Evolutionary conservation across 1,284 basidiomycete genomes (phyloP).

Genomic region (Rhodotorula mucilaginosa): DNA sequence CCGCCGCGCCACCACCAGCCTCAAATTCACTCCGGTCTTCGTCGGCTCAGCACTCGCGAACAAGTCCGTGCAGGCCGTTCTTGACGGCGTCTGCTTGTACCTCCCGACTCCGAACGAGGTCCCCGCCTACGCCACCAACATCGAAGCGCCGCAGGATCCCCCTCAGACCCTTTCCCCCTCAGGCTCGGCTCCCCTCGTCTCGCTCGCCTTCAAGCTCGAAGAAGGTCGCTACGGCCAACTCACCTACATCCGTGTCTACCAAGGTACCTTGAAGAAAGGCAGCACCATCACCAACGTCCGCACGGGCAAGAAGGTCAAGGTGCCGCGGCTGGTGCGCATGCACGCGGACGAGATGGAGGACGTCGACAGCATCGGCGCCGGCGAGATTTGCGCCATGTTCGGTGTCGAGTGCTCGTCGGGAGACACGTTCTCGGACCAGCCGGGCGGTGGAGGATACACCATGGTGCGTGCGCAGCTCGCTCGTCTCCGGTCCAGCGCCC

Average conservation of each 20-base stretch:
- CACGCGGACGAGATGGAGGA: constrained; percentile 99
- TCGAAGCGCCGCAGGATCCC: constrained; percentile 36
- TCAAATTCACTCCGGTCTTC: constrained; percentile 95
- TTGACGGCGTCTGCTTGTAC: constrained; percentile 95
- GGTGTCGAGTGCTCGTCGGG: constrained; percentile 98
- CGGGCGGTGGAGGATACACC: constrained; percentile 73
- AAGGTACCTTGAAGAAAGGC: constrained; percentile 84
- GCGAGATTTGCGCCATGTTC: constrained; percentile 99
- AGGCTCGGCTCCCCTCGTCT: constrained; percentile 81
- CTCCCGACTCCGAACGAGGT: constrained; percentile 85
- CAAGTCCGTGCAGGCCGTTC: constrained; percentile 87
- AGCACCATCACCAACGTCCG: constrained; percentile 86
- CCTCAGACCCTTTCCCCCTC: constrained; percentile 75
- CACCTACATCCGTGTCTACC: constrained; percentile 99
- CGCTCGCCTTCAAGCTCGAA: constrained; percentile 97
- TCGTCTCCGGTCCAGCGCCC: background rate
- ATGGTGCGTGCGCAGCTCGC: constrained; percentile 62
- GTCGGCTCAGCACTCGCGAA: constrained; percentile 98
- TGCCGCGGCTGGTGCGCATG: constrained; percentile 96
- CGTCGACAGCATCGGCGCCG: constrained; percentile 89
- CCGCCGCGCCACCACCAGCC: constrained; percentile 78
- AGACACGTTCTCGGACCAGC: constrained; percentile 87
- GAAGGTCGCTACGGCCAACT: constrained; percentile 96
- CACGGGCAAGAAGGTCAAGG: constrained; percentile 96
- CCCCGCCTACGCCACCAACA: constrained; percentile 68